Base-by-base conservation (phyloP, 2,329 filamentous ascomycete species). In the Thermoascus crustaceus region DNA sequence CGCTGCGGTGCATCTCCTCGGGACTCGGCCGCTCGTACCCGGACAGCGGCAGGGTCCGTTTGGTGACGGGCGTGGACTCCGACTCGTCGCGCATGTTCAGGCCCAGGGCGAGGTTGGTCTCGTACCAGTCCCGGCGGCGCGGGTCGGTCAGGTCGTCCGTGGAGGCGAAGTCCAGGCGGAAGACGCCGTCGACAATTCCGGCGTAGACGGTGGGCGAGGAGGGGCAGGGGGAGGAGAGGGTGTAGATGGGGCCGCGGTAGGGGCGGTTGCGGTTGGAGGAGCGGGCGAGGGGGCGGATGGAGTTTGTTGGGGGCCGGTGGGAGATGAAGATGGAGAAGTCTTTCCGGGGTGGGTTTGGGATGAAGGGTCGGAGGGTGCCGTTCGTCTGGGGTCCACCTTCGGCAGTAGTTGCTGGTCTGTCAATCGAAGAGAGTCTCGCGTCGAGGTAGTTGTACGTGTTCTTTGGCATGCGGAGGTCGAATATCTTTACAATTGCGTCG, bases 401-500 rank as follows among this genome's bases (percentile, higher is more conserved):
- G n/a, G n/a, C n/a, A n/a, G n/a, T 13, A 11, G 21, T 20, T 11
- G 33, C 35, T 30, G 26, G 30, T 22, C 25, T 38, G 10, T 24
- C 9, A 8, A 21, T 30, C 4, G 26, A 16, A 8, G 34, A 35
- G 9, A 30, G n/a, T 20, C 33, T 49, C 17, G 55, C 44, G 14
- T 57, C 47, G 7, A 50, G 49, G 23, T 60, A 57, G 35, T 39
- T 54, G 45, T 61, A 63, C 9, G 43, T 47, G n/a, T n/a, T n/a
- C 14, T 49, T 57, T n/a, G 48, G 47, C 47, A 76, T 61, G 16
- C 77, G 73, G 27, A 81, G 50, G 45, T 82, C 76, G 44, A 78
- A 81, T 4, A 79, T 60, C 45, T 80, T 80, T 29, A 81, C 56
- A 33, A 78, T 62, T 29, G 67, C 71, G 51, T 80, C 72, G 32